These are phyloP conservation scores for Pseudogymnoascus sp. DNA, from an alignment of 2,329 filamentous ascomycete genomes.

Conservation along the genomic window DNA sequence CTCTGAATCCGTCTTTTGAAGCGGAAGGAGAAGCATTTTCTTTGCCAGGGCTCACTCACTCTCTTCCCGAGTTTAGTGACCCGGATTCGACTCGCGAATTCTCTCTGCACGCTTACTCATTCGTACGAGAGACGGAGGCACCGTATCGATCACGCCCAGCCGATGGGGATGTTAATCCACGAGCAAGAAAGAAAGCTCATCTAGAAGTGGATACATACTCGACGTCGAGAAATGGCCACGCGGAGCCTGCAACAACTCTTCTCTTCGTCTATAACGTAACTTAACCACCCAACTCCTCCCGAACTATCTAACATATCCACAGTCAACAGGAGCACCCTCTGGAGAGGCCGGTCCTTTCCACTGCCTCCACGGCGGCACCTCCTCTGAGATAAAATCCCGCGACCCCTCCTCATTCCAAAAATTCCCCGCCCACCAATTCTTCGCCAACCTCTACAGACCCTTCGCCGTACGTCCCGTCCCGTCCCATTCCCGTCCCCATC, in stretches of 20 bases:
- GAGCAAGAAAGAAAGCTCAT: not conserved
- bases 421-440: constrained; percentile 53
- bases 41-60: not conserved
- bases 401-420: constrained; percentile 41
- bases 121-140: not conserved
- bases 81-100: not conserved
- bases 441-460: constrained; percentile 47
- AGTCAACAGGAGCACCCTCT: constrained; percentile 21
- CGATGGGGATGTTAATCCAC: not conserved
- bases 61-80: not conserved
- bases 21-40: not conserved
- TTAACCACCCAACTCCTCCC: not conserved
- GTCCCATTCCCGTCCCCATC: too few species aligned
- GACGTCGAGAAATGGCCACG: not conserved
- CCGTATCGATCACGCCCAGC: not conserved
- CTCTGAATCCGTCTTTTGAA: not conserved
- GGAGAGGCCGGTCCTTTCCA: constrained; percentile 30
- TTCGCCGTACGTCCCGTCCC: constrained; percentile 38
- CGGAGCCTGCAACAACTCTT: not conserved
- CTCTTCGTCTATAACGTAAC: not conserved
- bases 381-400: constrained; percentile 34
- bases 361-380: constrained; percentile 23
- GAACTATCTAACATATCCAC: not conserved
- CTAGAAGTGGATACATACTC: not conserved
- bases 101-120: not conserved